A percentile compares a stretch with the other conserved stretches of the same genome.
phyloP scores from a whole-genome alignment of 805 yeast genomes.

The Pichia californica region DNA sequence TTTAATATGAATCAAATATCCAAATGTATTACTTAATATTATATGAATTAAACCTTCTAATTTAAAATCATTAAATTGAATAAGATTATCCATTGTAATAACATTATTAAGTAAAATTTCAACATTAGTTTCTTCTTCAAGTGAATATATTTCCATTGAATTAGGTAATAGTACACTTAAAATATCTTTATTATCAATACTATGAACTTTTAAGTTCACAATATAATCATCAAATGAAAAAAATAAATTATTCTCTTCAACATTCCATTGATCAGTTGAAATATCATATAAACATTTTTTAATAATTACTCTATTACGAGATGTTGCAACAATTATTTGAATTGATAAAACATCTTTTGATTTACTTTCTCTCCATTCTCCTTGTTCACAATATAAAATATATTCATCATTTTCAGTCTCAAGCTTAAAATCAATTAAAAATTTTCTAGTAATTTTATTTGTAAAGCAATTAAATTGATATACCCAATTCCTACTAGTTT shows the following conservation, averaged over 20 bases:
- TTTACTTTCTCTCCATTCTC: constrained; percentile 11
- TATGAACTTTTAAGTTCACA: neutral
- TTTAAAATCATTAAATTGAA: constrained; percentile 1
- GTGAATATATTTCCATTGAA: neutral
- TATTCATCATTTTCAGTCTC: constrained; percentile 9
- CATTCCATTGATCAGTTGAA: neutral
- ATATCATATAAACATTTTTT: constrained; percentile 2
- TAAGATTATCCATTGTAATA: constrained; percentile 9
- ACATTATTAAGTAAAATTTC: neutral
- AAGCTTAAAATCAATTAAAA: constrained; percentile 6
- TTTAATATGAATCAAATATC: constrained; percentile 9
- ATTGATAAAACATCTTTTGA: neutral
- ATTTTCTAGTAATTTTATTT: neutral
- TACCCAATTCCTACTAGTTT: constrained; percentile 7
- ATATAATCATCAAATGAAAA: neutral
- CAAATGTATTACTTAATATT: constrained; percentile 11
- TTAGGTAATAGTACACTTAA: neutral
- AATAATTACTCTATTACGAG: constrained; percentile 8
- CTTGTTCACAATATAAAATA: constrained; percentile 7
- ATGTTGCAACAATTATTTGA: constrained; percentile 10
- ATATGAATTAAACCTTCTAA: neutral
- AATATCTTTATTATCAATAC: neutral
- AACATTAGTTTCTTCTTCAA: neutral
- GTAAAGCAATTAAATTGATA: constrained; percentile 6
- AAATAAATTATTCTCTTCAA: neutral